Conservation (phyloP, 176 grass and related monocot genomes). For the Alopecurus myosuroides region DNA sequence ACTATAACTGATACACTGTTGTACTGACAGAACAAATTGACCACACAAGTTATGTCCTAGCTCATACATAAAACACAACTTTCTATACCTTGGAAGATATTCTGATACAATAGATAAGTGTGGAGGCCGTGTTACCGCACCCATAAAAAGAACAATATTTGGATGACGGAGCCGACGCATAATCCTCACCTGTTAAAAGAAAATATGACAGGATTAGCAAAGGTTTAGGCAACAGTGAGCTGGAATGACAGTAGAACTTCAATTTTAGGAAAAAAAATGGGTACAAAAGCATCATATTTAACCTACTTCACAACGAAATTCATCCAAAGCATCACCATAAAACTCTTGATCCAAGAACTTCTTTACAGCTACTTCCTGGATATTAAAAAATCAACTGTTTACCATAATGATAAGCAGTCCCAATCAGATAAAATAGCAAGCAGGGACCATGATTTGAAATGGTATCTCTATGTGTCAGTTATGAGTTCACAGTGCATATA, state of each 20-base stretch:
- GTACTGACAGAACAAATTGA: not conserved
- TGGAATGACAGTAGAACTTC: constrained; percentile 1
- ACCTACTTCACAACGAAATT: constrained; percentile 84
- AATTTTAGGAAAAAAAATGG: not conserved
- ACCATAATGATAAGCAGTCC: not conserved
- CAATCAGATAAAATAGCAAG: constrained; percentile 15
- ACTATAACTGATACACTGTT: not conserved
- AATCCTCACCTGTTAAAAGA: constrained; percentile 68
- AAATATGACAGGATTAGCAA: constrained; percentile 3
- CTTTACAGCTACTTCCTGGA: constrained; percentile 98
- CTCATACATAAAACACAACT: constrained; percentile 21
- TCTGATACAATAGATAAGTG: constrained; percentile 94
- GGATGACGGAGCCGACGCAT: constrained; percentile 87
- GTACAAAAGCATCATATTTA: constrained; percentile 13
- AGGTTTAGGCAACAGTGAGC: not conserved
- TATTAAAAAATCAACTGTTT: constrained; percentile 20
- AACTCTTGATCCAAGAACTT: constrained; percentile 98
- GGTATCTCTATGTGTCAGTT: not conserved
- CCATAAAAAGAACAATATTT: constrained; percentile 96
- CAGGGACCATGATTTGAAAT: not conserved
- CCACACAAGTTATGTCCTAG: not conserved
- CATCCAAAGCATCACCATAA: constrained; percentile 94
- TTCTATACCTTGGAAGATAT: constrained; percentile 77
- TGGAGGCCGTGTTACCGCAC: constrained; percentile 89
- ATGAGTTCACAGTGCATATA: not conserved